Conservation (phyloP, 306 rosid genomes). For the Erythrophleum fordii region DNA sequence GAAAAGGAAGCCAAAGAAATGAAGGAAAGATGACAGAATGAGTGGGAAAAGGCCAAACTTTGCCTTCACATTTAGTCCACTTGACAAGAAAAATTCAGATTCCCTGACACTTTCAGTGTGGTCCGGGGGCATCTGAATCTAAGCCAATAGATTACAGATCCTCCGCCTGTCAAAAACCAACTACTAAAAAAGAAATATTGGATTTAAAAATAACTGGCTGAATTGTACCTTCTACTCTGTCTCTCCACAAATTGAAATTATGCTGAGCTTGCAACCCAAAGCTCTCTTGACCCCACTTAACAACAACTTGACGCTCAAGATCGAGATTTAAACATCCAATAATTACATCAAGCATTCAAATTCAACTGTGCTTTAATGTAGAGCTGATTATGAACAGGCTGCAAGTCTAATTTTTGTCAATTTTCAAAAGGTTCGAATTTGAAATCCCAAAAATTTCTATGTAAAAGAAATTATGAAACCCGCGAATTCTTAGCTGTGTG, state of each 20-base stretch:
- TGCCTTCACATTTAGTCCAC: background rate
- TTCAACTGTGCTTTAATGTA: background rate
- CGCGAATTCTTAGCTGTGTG: background rate
- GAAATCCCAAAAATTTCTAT: background rate
- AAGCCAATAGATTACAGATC: background rate
- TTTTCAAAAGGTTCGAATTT: background rate
- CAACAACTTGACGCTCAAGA: background rate
- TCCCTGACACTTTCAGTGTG: background rate
- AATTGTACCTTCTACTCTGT: background rate
- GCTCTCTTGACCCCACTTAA: background rate
- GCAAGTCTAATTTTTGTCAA: background rate
- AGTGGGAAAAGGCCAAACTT: slow-evolving; percentile 1
- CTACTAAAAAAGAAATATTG: background rate
- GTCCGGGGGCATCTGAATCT: background rate
- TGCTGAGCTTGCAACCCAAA: background rate
- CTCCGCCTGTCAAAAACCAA: background rate
- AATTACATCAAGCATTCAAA: background rate
- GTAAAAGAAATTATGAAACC: background rate
- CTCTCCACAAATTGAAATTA: background rate
- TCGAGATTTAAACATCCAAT: background rate
- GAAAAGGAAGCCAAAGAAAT: background rate
- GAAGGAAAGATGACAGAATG: background rate
- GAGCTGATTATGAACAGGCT: background rate
- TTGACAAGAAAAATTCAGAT: background rate
- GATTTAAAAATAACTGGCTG: background rate